Conservation (phyloP, 2,329 filamentous ascomycete genomes). For the Hypoxylon rubiginosum region DNA sequence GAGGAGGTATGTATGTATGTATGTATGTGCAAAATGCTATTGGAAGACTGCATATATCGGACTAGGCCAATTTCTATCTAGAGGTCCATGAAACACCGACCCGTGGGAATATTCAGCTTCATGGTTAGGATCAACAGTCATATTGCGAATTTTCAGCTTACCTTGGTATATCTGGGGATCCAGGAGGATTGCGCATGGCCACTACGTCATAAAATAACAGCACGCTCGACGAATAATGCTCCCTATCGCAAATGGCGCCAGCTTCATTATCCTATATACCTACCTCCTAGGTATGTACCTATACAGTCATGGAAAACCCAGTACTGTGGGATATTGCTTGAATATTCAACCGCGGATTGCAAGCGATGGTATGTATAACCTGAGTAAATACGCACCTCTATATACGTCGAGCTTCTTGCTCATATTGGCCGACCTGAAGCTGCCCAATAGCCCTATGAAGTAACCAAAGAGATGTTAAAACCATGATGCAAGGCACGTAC, state of each 20-base stretch:
- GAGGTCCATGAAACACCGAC: slow-evolving; percentile 11
- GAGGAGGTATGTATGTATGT: neutral
- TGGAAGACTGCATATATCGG: slow-evolving; percentile 3
- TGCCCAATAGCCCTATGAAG: slow-evolving; percentile 3
- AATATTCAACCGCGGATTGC: slow-evolving; percentile 14
- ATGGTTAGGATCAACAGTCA: slow-evolving; percentile 20
- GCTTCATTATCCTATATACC: slow-evolving; percentile 5
- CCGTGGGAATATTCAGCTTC: slow-evolving; percentile 9
- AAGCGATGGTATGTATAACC: neutral
- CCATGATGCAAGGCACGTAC: slow-evolving; percentile 12
- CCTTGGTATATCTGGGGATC: slow-evolving; percentile 6
- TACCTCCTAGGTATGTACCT: too few relatives aligned
- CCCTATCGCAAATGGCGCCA: slow-evolving; percentile 32
- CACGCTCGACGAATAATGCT: slow-evolving; percentile 14
- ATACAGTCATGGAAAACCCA: neutral
- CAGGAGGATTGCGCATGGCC: slow-evolving; percentile 19
- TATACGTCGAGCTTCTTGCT: slow-evolving; percentile 13
- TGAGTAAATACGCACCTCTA: neutral
- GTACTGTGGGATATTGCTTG: neutral
- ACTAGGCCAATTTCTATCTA: slow-evolving; percentile 2
- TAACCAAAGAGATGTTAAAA: neutral
- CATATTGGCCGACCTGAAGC: slow-evolving; percentile 8
- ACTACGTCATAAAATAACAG: slow-evolving; percentile 31
- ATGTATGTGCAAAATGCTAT: too few relatives aligned
- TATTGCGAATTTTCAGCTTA: slow-evolving; percentile 27